phyloP scores from a whole-genome alignment of 495 filamentous ascomycete genomes.

The Endocarpon pusillum region DNA sequence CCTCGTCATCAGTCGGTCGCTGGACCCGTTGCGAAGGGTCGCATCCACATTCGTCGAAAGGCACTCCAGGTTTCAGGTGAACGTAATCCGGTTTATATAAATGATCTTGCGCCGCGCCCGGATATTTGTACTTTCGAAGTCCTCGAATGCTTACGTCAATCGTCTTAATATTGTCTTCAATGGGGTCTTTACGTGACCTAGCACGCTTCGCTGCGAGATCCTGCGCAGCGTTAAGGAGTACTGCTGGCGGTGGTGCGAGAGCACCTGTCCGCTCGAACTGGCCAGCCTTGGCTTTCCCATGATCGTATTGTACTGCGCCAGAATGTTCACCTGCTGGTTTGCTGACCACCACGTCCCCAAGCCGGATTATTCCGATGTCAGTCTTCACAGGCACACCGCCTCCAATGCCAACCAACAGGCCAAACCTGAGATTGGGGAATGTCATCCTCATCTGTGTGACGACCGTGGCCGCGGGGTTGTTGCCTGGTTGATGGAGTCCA shows the following conservation, averaged over 20 bases:
- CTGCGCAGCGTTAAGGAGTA: slow-evolving; percentile 10
- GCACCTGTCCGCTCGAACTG: slow-evolving; percentile 8
- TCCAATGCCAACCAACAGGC: slow-evolving; percentile 22
- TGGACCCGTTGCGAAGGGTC: slow-evolving; percentile 4
- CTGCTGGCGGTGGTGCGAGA: slow-evolving; percentile 10
- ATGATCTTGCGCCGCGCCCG: slow-evolving; percentile 9
- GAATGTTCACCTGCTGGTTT: slow-evolving; percentile 11
- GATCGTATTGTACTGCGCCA: slow-evolving; percentile 13
- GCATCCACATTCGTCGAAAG: slow-evolving; percentile 10
- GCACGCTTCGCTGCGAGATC: slow-evolving; percentile 4
- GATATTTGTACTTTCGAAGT: slow-evolving; percentile 8
- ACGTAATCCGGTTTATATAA: slow-evolving; percentile 14
- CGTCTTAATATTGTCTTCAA: slow-evolving; percentile 5
- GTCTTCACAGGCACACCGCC: slow-evolving; percentile 15
- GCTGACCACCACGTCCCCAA: slow-evolving; percentile 24
- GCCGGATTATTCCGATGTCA: slow-evolving; percentile 16
- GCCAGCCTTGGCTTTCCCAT: slow-evolving; percentile 11
- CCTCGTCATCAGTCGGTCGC: slow-evolving; percentile 6
- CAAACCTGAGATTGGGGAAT: slow-evolving; percentile 12
- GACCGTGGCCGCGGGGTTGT: slow-evolving; percentile 13
- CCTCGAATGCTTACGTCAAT: slow-evolving; percentile 5
- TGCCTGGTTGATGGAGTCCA: slow-evolving; percentile 15
- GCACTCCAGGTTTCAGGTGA: slow-evolving; percentile 4
- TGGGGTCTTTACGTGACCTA: slow-evolving; percentile 5
- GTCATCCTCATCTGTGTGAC: slow-evolving; percentile 11